phyloP scores from a whole-genome alignment of 2,329 filamentous ascomycete species.

The Penicillium sp. region DNA sequence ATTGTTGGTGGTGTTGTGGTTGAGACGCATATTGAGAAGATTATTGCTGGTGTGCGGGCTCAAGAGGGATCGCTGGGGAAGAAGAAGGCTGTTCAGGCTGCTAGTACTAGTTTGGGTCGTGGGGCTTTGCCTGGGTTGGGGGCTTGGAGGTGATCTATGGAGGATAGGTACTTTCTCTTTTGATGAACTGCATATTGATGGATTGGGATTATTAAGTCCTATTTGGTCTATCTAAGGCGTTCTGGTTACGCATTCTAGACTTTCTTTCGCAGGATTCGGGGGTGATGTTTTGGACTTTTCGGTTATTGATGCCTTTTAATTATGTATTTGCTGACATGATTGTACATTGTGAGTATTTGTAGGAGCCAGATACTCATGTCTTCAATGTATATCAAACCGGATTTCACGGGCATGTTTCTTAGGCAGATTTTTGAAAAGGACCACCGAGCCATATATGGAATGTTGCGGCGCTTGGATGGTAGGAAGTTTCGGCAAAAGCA shows the following conservation, averaged over 20 bases:
- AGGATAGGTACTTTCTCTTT: background rate
- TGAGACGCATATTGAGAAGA: constrained; percentile 84
- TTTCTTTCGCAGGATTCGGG: background rate
- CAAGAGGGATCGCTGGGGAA: constrained; percentile 47
- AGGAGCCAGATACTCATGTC: background rate
- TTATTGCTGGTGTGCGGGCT: constrained; percentile 76
- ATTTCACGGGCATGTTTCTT: background rate
- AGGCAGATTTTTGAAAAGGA: background rate
- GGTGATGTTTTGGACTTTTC: background rate
- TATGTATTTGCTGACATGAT: background rate
- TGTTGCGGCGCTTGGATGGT: background rate
- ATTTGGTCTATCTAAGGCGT: constrained; percentile 13
- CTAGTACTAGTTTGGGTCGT: constrained; percentile 40
- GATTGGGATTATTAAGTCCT: background rate
- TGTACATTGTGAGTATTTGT: background rate
- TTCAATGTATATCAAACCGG: background rate
- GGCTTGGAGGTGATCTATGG: constrained; percentile 38
- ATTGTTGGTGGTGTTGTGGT: constrained; percentile 92
- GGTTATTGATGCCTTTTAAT: background rate
- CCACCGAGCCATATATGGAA: background rate
- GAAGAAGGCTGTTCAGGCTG: constrained; percentile 46
- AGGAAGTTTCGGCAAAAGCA: too few relatives aligned
- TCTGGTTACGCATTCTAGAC: constrained; percentile 8
- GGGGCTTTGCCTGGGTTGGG: constrained; percentile 41
- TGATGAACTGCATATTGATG: constrained; percentile 1